Evolutionary conservation across 371 early-diverging fungal genomes (phyloP).

Genomic region (Capillidium rhysosporum): DNA sequence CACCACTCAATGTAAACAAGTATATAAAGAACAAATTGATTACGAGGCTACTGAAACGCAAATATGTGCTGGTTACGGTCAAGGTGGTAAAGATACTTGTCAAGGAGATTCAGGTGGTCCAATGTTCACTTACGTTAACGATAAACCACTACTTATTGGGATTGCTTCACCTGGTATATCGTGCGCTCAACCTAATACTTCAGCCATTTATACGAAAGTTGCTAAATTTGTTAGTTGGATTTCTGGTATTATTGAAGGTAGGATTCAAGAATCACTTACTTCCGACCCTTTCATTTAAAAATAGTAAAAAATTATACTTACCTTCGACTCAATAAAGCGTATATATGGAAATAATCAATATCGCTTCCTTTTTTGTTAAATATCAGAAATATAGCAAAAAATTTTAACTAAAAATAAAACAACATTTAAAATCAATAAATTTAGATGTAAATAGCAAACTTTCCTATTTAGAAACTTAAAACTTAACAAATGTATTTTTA

Average conservation of each 20-base stretch:
- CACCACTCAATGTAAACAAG: constrained; percentile 11
- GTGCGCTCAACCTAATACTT: not conserved
- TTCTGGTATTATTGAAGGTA: not conserved
- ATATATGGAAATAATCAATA: too few species aligned
- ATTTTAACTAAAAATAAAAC: too few species aligned
- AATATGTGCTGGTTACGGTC: constrained; percentile 18
- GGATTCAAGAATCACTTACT: too few species aligned
- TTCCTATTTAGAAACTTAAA: too few species aligned
- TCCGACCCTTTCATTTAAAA: too few species aligned
- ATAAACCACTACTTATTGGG: not conserved
- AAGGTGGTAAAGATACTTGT: constrained; percentile 18
- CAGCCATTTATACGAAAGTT: not conserved
- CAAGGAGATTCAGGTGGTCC: constrained; percentile 25
- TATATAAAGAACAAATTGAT: constrained; percentile 12
- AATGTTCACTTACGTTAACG: constrained; percentile 1
- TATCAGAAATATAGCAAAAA: too few species aligned
- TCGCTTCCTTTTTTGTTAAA: too few species aligned
- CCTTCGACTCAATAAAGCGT: too few species aligned
- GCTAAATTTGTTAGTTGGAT: constrained; percentile 3
- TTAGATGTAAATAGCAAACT: too few species aligned
- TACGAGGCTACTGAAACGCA: constrained; percentile 10
- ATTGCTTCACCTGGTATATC: not conserved
- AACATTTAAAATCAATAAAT: too few species aligned
- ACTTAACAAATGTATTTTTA: too few species aligned
- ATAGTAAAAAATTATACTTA: too few species aligned